These are phyloP conservation scores for Zalaria obscura DNA, from an alignment of 2,329 filamentous ascomycete genomes.

Conservation along the genomic window DNA sequence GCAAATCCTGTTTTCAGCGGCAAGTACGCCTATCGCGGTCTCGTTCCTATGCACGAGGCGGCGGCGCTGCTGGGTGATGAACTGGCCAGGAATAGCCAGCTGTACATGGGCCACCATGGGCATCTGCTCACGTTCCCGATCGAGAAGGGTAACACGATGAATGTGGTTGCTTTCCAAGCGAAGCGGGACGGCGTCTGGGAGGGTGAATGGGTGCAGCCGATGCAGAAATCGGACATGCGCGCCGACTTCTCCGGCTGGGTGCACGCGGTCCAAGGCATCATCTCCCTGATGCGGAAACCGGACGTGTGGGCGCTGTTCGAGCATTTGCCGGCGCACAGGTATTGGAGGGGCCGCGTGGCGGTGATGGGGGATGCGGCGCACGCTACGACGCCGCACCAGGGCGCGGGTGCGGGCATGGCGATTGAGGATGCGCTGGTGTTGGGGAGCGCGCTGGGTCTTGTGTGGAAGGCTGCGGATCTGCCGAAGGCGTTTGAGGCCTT, in stretches of 20 bases:
- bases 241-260: conserved; percentile 30
- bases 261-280: conserved; percentile 20
- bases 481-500: conserved; percentile 22
- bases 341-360: conserved; percentile 21
- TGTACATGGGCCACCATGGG: conserved; percentile 21
- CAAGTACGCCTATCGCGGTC: conserved; percentile 47
- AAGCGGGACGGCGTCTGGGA: conserved; percentile 21
- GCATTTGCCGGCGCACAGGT: conserved; percentile 27
- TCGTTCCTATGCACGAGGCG: conserved; percentile 46
- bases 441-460: conserved; percentile 20
- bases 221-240: conserved; percentile 26
- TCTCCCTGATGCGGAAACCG: conserved; percentile 33
- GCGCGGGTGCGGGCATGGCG: conserved; percentile 41
- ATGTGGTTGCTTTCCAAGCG: conserved; percentile 16
- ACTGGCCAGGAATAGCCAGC: conserved; percentile 32
- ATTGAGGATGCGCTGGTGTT: conserved; percentile 40
- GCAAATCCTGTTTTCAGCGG: conserved; percentile 37
- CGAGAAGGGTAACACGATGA: conserved; percentile 13
- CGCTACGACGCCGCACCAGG: conserved; percentile 39
- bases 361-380: conserved; percentile 45
- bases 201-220: conserved; percentile 24
- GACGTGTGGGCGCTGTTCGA: conserved; percentile 36
- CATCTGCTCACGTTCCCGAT: conserved; percentile 46
- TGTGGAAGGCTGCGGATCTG: conserved; percentile 11
- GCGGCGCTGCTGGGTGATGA: conserved; percentile 33